A percentile compares a stretch with the other conserved stretches of the same genome.
phyloP scores from a whole-genome alignment of 805 yeast species.

The Candida insectalens region DNA sequence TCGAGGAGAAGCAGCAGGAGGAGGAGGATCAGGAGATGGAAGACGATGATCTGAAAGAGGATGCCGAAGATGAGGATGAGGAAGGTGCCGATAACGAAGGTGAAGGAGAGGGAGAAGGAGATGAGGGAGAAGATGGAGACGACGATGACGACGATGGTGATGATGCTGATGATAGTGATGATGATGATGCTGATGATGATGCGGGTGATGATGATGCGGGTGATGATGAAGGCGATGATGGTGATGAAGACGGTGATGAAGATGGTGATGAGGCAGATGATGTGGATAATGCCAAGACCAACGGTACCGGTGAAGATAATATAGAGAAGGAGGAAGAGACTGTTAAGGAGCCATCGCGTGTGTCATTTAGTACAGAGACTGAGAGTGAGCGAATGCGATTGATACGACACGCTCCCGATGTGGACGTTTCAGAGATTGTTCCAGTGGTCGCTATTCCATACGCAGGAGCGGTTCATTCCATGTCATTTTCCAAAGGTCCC shows the following conservation, averaged over 20 bases:
- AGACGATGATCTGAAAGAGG: constrained; percentile 4
- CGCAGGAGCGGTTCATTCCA: constrained; percentile 63
- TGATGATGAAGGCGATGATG: constrained; percentile 8
- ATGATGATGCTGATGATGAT: background rate
- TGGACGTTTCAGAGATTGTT: constrained; percentile 55
- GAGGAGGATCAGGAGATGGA: constrained; percentile 1
- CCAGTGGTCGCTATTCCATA: constrained; percentile 89
- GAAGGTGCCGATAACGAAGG: constrained; percentile 2
- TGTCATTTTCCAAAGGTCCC: constrained; percentile 71
- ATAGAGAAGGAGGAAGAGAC: constrained; percentile 2
- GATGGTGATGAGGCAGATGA: constrained; percentile 2
- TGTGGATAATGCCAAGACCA: background rate
- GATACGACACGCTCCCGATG: constrained; percentile 35
- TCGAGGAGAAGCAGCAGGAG: constrained; percentile 1
- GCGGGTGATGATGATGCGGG: constrained; percentile 3
- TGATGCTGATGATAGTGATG: constrained; percentile 8
- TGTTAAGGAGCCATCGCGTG: background rate
- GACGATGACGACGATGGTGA: constrained; percentile 13
- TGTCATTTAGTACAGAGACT: background rate
- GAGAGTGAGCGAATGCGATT: constrained; percentile 12
- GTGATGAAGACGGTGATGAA: constrained; percentile 1
- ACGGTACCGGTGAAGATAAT: constrained; percentile 1
- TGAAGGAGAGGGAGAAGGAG: constrained; percentile 2
- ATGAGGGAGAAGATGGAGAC: constrained; percentile 6
- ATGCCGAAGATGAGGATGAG: constrained; percentile 2